Base-by-base conservation (phyloP, 2,329 filamentous ascomycete species). In the Macrophomina tecta region DNA sequence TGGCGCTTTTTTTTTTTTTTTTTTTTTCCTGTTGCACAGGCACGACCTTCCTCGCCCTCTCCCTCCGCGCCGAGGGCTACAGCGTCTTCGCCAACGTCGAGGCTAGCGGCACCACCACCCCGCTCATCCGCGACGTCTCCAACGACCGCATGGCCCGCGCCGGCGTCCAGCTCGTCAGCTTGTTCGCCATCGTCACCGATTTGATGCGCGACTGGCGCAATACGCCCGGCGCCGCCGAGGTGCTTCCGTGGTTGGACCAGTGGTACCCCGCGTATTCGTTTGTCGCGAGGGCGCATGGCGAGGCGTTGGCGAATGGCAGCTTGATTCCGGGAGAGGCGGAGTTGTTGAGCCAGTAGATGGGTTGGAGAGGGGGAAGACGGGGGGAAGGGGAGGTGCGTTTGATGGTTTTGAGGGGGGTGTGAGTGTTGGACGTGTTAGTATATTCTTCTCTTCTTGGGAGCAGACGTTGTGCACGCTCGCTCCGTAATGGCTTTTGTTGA, bases 61-160 rank as follows among this genome's bases (percentile, higher is more conserved):
- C 89, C 0, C 86, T 93, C 4, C 83, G 89, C 42, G 85, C 88
- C 14, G 89, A 87, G 51, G 91, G 90, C 32, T 93, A 92, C 81
- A 85, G 86, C 45, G 90, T 93, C 67, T 92, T 85, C 81, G 90
- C 89, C 71, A 91, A 92, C 78, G 84, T 89, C 63, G 90, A 93
- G 72, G 90, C 88, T 2, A 89, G 85, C 0, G 90, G 90, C 1
- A 92, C 90, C 1, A 88, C 88, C 23, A 86, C 84, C 1, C 74
- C 80, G 46, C 83, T 89, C 52, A 83, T 90, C 67, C 84, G 88
- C 6, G 86, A 89, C 68, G 83, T 88, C 60, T 85, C 88, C 46
- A 91, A 92, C 76, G 82, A 86, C 38, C 85, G 89, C 55, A 91
- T 92, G 89, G 81, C 86, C 65, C 74, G 80, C 30, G 89, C 89